Conservation (phyloP, 1,284 basidiomycete species). For the Fomitopsis pinicola region DNA sequence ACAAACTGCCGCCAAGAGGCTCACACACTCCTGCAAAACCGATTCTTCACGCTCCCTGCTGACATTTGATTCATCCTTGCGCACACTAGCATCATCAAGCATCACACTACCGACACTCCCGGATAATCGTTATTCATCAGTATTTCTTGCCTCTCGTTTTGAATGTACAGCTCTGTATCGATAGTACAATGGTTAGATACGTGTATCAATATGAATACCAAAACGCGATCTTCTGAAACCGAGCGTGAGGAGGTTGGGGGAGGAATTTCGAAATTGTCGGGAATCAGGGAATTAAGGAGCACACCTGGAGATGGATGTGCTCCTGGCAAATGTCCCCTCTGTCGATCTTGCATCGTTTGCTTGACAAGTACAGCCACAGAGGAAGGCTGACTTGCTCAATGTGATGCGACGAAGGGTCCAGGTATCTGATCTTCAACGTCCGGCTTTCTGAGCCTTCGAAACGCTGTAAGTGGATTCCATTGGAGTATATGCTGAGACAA, state of each 20-base stretch:
- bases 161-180: neutral
- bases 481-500: too few species aligned
- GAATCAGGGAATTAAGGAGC: neutral
- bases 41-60: neutral
- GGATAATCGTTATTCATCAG: neutral
- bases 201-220: neutral
- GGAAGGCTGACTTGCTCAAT: slow-evolving; percentile 4
- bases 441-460: neutral
- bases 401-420: neutral
- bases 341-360: slow-evolving; percentile 7
- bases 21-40: neutral
- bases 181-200: neutral
- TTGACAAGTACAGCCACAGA: slow-evolving; percentile 6
- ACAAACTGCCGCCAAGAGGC: neutral
- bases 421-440: neutral
- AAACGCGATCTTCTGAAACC: neutral
- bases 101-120: neutral
- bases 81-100: neutral
- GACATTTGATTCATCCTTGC: neutral
- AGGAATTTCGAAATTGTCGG: neutral
- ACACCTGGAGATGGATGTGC: neutral
- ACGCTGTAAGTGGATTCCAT: too few species aligned
- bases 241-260: neutral
- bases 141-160: neutral
- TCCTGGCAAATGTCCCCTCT: neutral